phyloP scores from a whole-genome alignment of 2,329 filamentous ascomycete species.

The Sordariomycetes sp. region DNA sequence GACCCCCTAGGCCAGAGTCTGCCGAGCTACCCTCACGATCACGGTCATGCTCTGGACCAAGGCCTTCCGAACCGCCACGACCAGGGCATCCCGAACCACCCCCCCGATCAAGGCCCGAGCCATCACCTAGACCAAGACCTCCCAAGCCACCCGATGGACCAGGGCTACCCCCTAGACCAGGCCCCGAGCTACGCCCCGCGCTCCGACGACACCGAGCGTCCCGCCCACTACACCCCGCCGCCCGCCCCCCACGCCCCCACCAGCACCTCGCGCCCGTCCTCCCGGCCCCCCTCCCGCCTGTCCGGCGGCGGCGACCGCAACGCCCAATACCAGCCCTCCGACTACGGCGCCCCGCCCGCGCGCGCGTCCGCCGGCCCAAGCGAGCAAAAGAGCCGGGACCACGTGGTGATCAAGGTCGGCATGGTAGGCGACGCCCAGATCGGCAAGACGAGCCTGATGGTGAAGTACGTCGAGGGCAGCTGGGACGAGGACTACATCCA shows the following conservation, averaged over 20 bases:
- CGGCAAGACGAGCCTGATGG: slow-evolving; percentile 97
- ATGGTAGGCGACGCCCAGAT: slow-evolving; percentile 99
- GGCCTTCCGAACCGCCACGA: no score
- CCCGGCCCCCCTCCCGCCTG: slow-evolving; percentile 41
- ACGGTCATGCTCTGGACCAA: no score
- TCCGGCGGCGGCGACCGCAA: slow-evolving; percentile 26
- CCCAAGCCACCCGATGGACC: no score
- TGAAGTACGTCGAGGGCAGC: slow-evolving; percentile 98
- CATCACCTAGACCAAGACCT: no score
- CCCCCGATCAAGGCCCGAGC: no score
- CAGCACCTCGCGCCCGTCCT: slow-evolving; percentile 12
- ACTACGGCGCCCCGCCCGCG: background rate
- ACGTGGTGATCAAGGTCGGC: slow-evolving; percentile 96
- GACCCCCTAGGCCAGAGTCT: no score
- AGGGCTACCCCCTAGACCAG: slow-evolving; percentile 34
- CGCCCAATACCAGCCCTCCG: slow-evolving; percentile 13
- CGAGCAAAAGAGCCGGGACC: slow-evolving; percentile 39
- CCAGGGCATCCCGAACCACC: no score
- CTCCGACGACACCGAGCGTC: slow-evolving; percentile 27
- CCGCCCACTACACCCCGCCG: slow-evolving; percentile 30
- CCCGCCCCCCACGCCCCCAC: slow-evolving; percentile 28
- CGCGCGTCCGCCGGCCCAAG: slow-evolving; percentile 17
- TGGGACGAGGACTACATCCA: slow-evolving; percentile 99
- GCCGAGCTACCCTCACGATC: no score
- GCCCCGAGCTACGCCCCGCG: slow-evolving; percentile 21